Evolutionary conservation across 495 filamentous ascomycete genomes (phyloP).

Genomic region (Penicillium silybi): DNA sequence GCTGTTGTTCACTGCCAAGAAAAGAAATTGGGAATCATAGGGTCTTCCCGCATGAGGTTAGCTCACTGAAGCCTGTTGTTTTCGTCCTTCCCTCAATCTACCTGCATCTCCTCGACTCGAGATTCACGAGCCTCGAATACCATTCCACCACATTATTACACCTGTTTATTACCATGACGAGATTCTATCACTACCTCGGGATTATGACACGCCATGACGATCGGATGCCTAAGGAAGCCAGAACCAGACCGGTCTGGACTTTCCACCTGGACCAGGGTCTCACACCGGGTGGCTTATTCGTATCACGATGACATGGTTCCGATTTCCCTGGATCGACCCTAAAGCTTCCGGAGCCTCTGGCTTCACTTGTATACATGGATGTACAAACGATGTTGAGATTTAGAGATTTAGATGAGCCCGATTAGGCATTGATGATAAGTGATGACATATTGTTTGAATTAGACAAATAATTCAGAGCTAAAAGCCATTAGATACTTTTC

Average conservation of each 20-base stretch:
- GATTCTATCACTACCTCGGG: not conserved
- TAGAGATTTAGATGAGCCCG: not conserved
- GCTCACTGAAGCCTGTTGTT: not conserved
- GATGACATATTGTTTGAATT: not conserved
- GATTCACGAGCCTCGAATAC: not conserved
- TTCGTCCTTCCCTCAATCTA: not conserved
- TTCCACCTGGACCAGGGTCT: not conserved
- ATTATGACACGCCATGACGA: constrained; percentile 1
- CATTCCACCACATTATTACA: not conserved
- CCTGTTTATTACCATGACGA: not conserved
- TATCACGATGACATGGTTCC: not conserved
- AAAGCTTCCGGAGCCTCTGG: not conserved
- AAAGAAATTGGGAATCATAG: constrained; percentile 39
- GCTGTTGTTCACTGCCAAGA: constrained; percentile 39
- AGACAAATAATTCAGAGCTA: not conserved
- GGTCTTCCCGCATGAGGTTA: not conserved
- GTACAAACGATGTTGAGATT: not conserved
- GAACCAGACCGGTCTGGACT: constrained; percentile 4
- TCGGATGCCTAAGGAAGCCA: not conserved
- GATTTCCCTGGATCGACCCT: not conserved
- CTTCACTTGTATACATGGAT: not conserved
- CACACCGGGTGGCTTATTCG: not conserved
- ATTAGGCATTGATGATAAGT: not conserved
- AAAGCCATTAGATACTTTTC: not conserved
- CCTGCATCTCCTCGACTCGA: too few relatives aligned